These are phyloP conservation scores for maize (Zea mays) DNA, from an alignment of 176 grass and related monocot species.

Conservation along the genomic window Zm-B73-REFERENCE-NAM-5.0 NC_050096.1:224956001-224956500, in stretches of 20 bases:
- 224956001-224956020: conserved; percentile 56
- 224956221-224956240: conserved; percentile 59
- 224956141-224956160: conserved; percentile 71
- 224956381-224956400: conserved; percentile 47
- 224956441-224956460: conserved; percentile 62
- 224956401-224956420: background rate
- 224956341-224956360: conserved; percentile 53
- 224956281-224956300: conserved; percentile 47
- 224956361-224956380: conserved; percentile 83
- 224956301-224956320: conserved; percentile 54
- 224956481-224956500: conserved; percentile 38
- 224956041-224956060: conserved; percentile 19
- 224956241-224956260: conserved; percentile 45
- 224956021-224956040: conserved; percentile 42
- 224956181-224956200: conserved; percentile 50
- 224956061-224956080: conserved; percentile 52
- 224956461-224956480: conserved; percentile 48
- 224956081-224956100: conserved; percentile 56
- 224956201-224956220: conserved; percentile 63
- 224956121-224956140: conserved; percentile 41
- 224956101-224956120: conserved; percentile 36
- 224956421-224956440: conserved; percentile 66
- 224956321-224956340: conserved; percentile 55
- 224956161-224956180: conserved; percentile 43
- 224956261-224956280: conserved; percentile 40